These are phyloP conservation scores for Triticum monococcum DNA, from an alignment of 176 grass and related monocot species.

Conservation along the genomic window DNA sequence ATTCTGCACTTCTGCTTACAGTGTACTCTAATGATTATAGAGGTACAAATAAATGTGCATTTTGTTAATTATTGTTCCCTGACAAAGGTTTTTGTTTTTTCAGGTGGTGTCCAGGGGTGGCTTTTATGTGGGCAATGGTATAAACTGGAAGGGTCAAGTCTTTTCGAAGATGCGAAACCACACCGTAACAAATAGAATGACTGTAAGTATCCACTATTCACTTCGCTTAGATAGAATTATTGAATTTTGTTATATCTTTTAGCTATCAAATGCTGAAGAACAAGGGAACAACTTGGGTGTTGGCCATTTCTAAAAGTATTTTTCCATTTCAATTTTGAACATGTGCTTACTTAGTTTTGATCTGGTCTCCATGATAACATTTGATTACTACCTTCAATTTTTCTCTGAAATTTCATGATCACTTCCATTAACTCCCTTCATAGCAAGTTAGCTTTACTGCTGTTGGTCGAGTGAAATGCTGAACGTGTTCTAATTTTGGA, in stretches of 20 bases:
- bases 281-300: neutral
- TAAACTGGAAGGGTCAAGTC: conserved; percentile 98
- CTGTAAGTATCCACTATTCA: conserved; percentile 48
- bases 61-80: conserved; percentile 10
- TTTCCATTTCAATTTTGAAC: neutral
- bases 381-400: neutral
- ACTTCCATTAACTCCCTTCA: neutral
- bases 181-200: conserved; percentile 85
- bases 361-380: neutral
- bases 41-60: neutral
- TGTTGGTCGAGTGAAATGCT: neutral
- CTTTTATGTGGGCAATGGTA: conserved; percentile 95
- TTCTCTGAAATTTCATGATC: neutral
- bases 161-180: conserved; percentile 97
- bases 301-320: neutral
- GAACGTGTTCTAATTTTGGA: conserved; percentile 6
- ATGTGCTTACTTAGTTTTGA: conserved; percentile 6
- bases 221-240: neutral
- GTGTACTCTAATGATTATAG: neutral
- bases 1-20: conserved; percentile 17
- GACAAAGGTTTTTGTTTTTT: conserved; percentile 19
- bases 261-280: neutral
- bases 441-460: neutral
- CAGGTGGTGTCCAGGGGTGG: conserved; percentile 97
- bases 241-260: neutral